A percentile compares a stretch with the other conserved stretches of the same genome.
phyloP scores from a whole-genome alignment of 2,329 filamentous ascomycete species.

The Botrytis squamosa region DNA sequence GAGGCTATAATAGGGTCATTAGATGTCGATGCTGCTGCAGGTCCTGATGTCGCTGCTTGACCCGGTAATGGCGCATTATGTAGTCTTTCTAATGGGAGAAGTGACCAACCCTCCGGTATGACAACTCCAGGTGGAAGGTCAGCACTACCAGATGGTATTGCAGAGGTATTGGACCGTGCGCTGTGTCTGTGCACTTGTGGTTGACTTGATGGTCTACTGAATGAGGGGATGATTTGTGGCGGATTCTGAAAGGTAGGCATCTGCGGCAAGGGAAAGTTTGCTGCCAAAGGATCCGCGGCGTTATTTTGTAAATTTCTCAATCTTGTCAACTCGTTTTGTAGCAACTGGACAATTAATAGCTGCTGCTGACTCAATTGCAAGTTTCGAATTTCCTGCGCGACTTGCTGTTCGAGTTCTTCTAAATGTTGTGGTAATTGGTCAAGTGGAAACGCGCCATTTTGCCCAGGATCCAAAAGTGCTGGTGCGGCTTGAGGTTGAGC shows the following conservation, averaged over 20 bases:
- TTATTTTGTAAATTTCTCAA: constrained; percentile 48
- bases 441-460: constrained; percentile 19
- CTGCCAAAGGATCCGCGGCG: constrained; percentile 27
- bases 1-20: constrained; percentile 30
- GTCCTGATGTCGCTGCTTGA: constrained; percentile 21
- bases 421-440: constrained; percentile 58
- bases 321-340: constrained; percentile 66
- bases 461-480: background rate
- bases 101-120: constrained; percentile 63
- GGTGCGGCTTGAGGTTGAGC: constrained; percentile 29
- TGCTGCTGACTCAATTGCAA: constrained; percentile 66
- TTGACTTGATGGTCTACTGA: background rate
- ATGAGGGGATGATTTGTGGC: constrained; percentile 17
- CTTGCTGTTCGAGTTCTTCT: constrained; percentile 63
- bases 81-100: constrained; percentile 58
- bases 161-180: constrained; percentile 45
- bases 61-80: constrained; percentile 25
- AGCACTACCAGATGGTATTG: constrained; percentile 59
- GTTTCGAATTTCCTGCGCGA: constrained; percentile 64
- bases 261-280: constrained; percentile 35
- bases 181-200: constrained; percentile 46
- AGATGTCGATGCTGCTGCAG: constrained; percentile 29
- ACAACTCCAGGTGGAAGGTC: constrained; percentile 64
- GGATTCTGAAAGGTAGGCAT: constrained; percentile 6
- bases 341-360: constrained; percentile 62